These are phyloP conservation scores for Stephanodiscus minutulus DNA, from an alignment of 108 stramenopile species.

Conservation along the genomic window DNA sequence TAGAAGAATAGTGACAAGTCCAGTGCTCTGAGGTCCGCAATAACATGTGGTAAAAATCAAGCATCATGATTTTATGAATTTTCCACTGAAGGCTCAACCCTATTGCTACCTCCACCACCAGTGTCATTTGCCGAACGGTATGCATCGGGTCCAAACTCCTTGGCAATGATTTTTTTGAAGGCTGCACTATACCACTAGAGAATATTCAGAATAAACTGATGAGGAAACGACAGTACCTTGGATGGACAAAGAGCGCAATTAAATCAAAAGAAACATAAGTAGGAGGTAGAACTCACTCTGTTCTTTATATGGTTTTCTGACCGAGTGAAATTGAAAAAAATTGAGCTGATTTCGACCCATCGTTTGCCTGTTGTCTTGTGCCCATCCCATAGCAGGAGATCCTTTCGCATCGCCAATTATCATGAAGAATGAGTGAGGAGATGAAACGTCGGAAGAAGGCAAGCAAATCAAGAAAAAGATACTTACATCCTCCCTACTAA, in stretches of 20 bases:
- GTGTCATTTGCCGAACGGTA: constrained; percentile 19
- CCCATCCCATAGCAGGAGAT: constrained; percentile 80
- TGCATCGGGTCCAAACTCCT: constrained; percentile 43
- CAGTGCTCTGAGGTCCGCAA: no score
- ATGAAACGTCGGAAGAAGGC: not conserved
- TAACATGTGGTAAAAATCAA: no score
- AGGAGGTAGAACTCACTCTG: constrained; percentile 23
- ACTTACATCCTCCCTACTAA: constrained; percentile 69
- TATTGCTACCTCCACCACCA: constrained; percentile 2
- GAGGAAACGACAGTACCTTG: no score
- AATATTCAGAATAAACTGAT: no score
- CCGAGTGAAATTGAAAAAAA: constrained; percentile 71
- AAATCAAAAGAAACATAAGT: no score
- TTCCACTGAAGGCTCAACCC: not conserved
- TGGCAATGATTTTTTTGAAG: constrained; percentile 56
- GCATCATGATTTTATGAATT: no score
- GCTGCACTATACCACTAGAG: constrained; percentile 79
- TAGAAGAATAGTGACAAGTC: no score
- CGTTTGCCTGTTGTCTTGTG: constrained; percentile 79
- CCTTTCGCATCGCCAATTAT: constrained; percentile 7
- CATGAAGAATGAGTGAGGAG: not conserved
- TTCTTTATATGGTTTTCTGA: constrained; percentile 93
- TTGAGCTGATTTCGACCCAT: constrained; percentile 89
- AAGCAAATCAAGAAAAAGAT: not conserved
- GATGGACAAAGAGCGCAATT: no score